phyloP scores from a whole-genome alignment of 257 asterid species.

The Gentiana macrophylla region DNA sequence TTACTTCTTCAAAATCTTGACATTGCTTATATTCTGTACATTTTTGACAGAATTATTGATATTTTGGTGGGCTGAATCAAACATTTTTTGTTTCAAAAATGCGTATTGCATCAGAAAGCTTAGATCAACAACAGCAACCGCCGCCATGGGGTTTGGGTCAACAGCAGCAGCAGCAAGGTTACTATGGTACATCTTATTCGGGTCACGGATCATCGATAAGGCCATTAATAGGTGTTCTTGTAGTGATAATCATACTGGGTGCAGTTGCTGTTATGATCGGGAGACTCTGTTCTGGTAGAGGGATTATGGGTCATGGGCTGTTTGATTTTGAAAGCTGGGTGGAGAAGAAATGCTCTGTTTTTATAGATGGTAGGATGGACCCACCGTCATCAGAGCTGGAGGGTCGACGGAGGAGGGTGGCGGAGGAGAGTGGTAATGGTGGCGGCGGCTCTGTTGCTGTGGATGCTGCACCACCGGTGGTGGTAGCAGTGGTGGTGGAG shows the following conservation, averaged over 20 bases:
- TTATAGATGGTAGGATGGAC: conserved; percentile 72
- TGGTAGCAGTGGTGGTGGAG: conserved; percentile 13
- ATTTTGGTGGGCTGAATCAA: too few relatives aligned
- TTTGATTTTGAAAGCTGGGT: conserved; percentile 81
- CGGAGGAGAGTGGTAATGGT: conserved; percentile 22
- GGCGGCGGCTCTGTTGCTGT: conserved; percentile 9
- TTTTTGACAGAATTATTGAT: too few relatives aligned
- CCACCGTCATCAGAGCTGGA: conserved; percentile 26
- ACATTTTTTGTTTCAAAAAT: too few relatives aligned
- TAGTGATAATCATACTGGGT: conserved; percentile 50
- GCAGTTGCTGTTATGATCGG: conserved; percentile 78
- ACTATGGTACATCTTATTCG: conserved; percentile 25
- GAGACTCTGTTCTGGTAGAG: conserved; percentile 72
- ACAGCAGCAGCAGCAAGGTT: conserved; percentile 42
- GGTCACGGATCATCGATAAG: conserved; percentile 75
- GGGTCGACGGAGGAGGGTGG: conserved; percentile 21
- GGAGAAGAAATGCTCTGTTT: conserved; percentile 73
- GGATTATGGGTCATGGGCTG: conserved; percentile 50
- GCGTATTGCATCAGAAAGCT: too few relatives aligned
- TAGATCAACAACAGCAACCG: conserved; percentile 24
- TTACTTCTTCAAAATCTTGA: too few relatives aligned
- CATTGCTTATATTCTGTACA: too few relatives aligned
- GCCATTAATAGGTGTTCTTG: conserved; percentile 73
- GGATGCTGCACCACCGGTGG: conserved; percentile 8
- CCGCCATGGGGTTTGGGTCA: conserved; percentile 44